phyloP scores from a whole-genome alignment of 2,329 filamentous ascomycete species.

The Zopfia rhizophila region DNA sequence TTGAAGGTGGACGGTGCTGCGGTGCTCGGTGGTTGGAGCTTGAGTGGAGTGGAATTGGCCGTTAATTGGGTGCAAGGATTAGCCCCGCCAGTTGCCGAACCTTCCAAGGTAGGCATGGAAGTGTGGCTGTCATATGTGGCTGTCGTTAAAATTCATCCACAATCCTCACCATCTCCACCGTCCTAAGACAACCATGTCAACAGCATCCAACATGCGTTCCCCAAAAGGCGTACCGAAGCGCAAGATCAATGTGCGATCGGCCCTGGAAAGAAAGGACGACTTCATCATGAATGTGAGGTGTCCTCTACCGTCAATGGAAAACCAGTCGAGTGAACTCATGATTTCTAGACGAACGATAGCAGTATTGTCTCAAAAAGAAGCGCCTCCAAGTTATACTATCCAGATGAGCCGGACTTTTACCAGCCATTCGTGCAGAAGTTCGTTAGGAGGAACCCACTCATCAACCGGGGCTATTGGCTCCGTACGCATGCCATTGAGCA shows the following conservation, averaged over 20 bases:
- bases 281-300: slow-evolving; percentile 65
- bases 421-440: slow-evolving; percentile 88
- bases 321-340: slow-evolving; percentile 34
- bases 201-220: slow-evolving; percentile 23
- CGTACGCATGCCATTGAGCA: slow-evolving; percentile 84
- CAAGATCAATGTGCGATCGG: slow-evolving; percentile 29
- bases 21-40: slow-evolving; percentile 7
- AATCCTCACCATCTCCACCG: slow-evolving; percentile 1
- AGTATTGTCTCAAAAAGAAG: slow-evolving; percentile 93
- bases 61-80: slow-evolving; percentile 26
- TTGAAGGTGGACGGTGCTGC: slow-evolving; percentile 1
- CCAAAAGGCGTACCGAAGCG: slow-evolving; percentile 21
- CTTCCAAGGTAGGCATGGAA: slow-evolving; percentile 10
- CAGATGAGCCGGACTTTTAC: slow-evolving; percentile 82
- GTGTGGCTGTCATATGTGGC: slow-evolving; percentile 27
- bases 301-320: neutral
- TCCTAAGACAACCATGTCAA: slow-evolving; percentile 6
- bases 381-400: slow-evolving; percentile 88
- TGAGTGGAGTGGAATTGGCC: neutral
- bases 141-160: slow-evolving; percentile 29
- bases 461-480: slow-evolving; percentile 90
- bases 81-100: slow-evolving; percentile 6
- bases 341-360: slow-evolving; percentile 77
- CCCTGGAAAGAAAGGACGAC: slow-evolving; percentile 58
- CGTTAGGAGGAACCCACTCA: slow-evolving; percentile 83